These are phyloP conservation scores for Boletales sp. DNA, from an alignment of 768 basidiomycete genomes.

Conservation along the genomic window DNA sequence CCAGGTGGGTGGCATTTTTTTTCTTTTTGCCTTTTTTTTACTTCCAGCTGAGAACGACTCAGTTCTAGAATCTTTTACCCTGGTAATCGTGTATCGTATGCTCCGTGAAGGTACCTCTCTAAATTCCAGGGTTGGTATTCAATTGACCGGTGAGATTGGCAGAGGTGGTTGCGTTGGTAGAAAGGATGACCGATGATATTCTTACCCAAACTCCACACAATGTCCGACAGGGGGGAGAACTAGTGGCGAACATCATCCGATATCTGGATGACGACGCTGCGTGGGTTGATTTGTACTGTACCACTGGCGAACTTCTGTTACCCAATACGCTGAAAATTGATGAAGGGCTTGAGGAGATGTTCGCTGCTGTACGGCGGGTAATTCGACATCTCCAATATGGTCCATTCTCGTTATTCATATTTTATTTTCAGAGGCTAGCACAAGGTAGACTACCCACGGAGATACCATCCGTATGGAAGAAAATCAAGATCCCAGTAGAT, in stretches of 20 bases:
- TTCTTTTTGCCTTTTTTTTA: constrained; percentile 5
- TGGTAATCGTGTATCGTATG: constrained; percentile 74
- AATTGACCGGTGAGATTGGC: constrained; percentile 8
- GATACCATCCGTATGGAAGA: constrained; percentile 53
- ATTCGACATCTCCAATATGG: background rate
- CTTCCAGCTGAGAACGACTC: constrained; percentile 4
- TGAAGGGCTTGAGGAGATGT: constrained; percentile 24
- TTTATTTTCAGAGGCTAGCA: constrained; percentile 34
- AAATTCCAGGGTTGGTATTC: background rate
- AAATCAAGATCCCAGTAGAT: constrained; percentile 81
- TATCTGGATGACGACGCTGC: constrained; percentile 57
- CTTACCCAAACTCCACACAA: constrained; percentile 34
- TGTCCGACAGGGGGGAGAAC: constrained; percentile 36
- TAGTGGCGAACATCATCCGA: constrained; percentile 50
- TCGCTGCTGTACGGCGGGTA: constrained; percentile 33
- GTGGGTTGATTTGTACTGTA: constrained; percentile 69
- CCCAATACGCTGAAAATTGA: constrained; percentile 37
- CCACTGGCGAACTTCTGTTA: constrained; percentile 67
- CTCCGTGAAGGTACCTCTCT: constrained; percentile 68
- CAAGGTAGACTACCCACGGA: constrained; percentile 39
- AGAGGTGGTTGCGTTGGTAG: constrained; percentile 71
- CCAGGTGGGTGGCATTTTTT: constrained; percentile 41
- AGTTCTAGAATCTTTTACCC: constrained; percentile 61
- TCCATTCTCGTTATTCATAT: constrained; percentile 23
- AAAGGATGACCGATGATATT: constrained; percentile 43